These are phyloP conservation scores for Pythium pyrilobum DNA, from an alignment of 352 stramenopile genomes.

Conservation along the genomic window DNA sequence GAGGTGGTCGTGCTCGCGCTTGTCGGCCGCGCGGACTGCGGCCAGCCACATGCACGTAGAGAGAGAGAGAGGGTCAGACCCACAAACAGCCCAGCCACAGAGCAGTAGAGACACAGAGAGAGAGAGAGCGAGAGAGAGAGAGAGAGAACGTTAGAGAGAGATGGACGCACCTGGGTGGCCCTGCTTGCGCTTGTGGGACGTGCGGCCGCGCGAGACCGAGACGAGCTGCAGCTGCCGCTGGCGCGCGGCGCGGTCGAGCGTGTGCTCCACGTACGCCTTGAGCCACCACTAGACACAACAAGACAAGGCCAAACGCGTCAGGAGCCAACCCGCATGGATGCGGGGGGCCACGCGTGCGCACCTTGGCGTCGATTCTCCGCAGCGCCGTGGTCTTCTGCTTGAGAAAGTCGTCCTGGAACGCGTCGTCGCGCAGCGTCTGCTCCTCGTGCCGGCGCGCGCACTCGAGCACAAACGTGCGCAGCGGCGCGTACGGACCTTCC, in stretches of 20 bases:
- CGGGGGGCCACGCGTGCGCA: slow-evolving; percentile 16
- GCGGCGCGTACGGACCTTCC: slow-evolving; percentile 44
- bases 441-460: slow-evolving; percentile 34
- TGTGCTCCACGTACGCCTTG: slow-evolving; percentile 64
- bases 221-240: slow-evolving; percentile 39
- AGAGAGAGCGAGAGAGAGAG: no score
- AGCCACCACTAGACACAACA: slow-evolving; percentile 58
- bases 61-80: no score
- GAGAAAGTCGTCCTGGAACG: slow-evolving; percentile 48
- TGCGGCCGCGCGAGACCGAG: slow-evolving; percentile 7
- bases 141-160: background rate
- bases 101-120: no score
- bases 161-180: slow-evolving; percentile 44
- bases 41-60: no score
- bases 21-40: slow-evolving; percentile 63
- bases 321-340: no score
- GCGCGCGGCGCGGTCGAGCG: slow-evolving; percentile 52
- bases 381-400: slow-evolving; percentile 54
- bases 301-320: background rate
- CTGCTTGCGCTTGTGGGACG: slow-evolving; percentile 67
- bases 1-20: slow-evolving; percentile 70
- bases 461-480: slow-evolving; percentile 51
- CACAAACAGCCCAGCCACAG: background rate
- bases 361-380: slow-evolving; percentile 63
- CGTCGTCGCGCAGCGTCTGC: slow-evolving; percentile 51